Percentiles rank a stretch among this genome's conserved stretches.
phyloP scores from a whole-genome alignment of 345 rosid species.

The Salix purpurea region DNA sequence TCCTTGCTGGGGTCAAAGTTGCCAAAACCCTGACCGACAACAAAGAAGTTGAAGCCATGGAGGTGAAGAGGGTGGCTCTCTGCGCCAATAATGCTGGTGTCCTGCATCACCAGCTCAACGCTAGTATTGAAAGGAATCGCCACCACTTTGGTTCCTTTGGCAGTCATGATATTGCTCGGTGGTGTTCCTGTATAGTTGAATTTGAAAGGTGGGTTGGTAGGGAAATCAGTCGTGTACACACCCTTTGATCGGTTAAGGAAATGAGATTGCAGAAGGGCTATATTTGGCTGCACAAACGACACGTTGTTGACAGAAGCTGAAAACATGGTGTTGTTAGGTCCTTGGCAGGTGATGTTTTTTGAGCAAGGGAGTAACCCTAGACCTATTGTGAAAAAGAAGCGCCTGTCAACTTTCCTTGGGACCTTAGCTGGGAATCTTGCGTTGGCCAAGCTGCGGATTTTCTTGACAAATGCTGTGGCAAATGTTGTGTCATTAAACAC shows the following conservation, averaged over 20 bases:
- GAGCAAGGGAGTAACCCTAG: constrained; percentile 42
- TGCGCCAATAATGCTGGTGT: constrained; percentile 41
- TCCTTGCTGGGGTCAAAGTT: constrained; percentile 45
- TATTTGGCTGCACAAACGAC: constrained; percentile 40
- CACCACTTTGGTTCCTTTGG: constrained; percentile 42
- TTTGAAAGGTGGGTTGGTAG: constrained; percentile 39
- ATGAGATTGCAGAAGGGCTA: constrained; percentile 46
- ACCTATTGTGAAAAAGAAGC: constrained; percentile 52
- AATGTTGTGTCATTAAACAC: constrained; percentile 40
- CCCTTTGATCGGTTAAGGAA: constrained; percentile 42
- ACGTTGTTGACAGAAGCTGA: constrained; percentile 47
- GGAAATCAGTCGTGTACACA: constrained; percentile 44
- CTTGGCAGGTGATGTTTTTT: constrained; percentile 38
- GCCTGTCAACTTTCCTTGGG: constrained; percentile 34
- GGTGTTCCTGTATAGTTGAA: constrained; percentile 56
- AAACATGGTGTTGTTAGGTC: constrained; percentile 41
- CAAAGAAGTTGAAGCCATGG: constrained; percentile 51
- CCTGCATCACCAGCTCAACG: constrained; percentile 54
- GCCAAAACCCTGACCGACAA: constrained; percentile 44
- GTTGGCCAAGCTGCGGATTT: constrained; percentile 40
- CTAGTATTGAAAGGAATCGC: constrained; percentile 34
- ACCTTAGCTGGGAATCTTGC: constrained; percentile 45
- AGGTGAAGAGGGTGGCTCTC: constrained; percentile 61
- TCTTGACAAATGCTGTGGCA: constrained; percentile 29
- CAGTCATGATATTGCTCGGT: constrained; percentile 31